These are phyloP conservation scores for Ramularia endophylla DNA, from an alignment of 2,329 filamentous ascomycete genomes.

Conservation along the genomic window DNA sequence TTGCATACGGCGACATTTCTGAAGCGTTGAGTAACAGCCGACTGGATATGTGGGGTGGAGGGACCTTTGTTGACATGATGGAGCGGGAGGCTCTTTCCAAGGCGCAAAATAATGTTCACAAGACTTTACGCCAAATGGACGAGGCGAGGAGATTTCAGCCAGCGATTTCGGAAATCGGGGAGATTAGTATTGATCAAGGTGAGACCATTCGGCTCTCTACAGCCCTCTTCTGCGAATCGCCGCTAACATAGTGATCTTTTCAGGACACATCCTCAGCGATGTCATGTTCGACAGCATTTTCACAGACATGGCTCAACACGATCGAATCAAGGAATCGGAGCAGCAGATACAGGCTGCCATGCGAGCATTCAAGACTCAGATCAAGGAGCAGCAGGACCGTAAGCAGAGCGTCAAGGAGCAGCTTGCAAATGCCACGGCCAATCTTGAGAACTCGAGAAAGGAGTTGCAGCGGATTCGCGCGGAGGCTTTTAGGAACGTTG, in stretches of 20 bases:
- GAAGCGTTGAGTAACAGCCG: slow-evolving; percentile 39
- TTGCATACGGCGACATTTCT: slow-evolving; percentile 36
- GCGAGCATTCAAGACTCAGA: slow-evolving; percentile 17
- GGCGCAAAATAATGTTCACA: slow-evolving; percentile 39
- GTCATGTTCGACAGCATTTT: slow-evolving; percentile 30
- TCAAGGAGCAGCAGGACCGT: slow-evolving; percentile 16
- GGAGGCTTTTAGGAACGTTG: slow-evolving; percentile 25
- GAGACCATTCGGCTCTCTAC: too few species aligned
- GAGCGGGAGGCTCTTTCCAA: slow-evolving; percentile 47
- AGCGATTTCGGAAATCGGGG: slow-evolving; percentile 14
- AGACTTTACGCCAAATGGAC: slow-evolving; percentile 17
- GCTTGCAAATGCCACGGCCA: slow-evolving; percentile 13
- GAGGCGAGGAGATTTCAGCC: slow-evolving; percentile 21
- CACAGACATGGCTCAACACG: slow-evolving; percentile 26
- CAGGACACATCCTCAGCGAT: slow-evolving; percentile 24
- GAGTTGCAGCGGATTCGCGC: slow-evolving; percentile 27
- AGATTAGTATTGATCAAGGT: slow-evolving; percentile 24
- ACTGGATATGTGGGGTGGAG: slow-evolving; percentile 48
- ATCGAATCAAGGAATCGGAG: slow-evolving; percentile 21
- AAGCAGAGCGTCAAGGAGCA: slow-evolving; percentile 11
- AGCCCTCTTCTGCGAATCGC: too few species aligned
- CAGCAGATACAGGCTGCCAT: slow-evolving; percentile 19
- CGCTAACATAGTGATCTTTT: too few species aligned
- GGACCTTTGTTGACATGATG: slow-evolving; percentile 46
- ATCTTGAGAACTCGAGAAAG: slow-evolving; percentile 19